Base-by-base conservation (phyloP, 139 green algal species). In the Chlorella sp. region DNA sequence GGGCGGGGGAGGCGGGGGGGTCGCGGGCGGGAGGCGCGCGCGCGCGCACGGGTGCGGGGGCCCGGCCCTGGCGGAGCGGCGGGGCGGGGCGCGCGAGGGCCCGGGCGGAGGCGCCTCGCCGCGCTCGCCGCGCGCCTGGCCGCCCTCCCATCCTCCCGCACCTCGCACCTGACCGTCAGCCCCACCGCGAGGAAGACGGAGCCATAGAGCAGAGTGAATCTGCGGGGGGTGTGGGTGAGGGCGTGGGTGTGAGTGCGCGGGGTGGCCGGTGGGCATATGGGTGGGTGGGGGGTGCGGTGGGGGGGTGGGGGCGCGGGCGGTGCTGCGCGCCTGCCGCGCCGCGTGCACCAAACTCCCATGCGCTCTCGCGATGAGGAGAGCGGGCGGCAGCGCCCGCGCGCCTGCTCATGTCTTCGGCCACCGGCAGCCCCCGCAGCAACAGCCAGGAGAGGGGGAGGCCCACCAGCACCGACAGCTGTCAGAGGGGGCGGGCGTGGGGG, bases 361-460 rank as follows among this genome's bases (percentile, higher is more conserved):
- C 51, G 11, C 21, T 23, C 51, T 27, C 51, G 6, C 6, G 29
- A 17, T 27, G 11, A 27, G 17, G 53, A 11, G 21, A 19, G 17
- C 2, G 1, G 7, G 45, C 12, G 45, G 45, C 45, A 53, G 12
- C 11, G 45, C 45, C 11, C 45, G 14, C 12, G 45, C 11, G 45
- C 14, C 12, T 14, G 45, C 61, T 0, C 61, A 66, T 48, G 46
- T 38, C 58, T 58, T 1, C 60, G 33, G 23, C 31, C 60, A 17
- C 11, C 23, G 89, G 90, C 58, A 92, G 64, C 40, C 83, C 86
- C 48, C 84, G 83, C 11, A 96, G 71, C 58, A 96, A 75, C 38
- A 96, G 23, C 31, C 80, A 76, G 6, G 76, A 85, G 0, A 93
- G 73, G 0, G 91, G 91, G 40, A 95, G 74, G 48, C 86, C 88